Evolutionary conservation across 2,329 filamentous ascomycete species (phyloP).

Genomic region (Aspergillus viridinutans): DNA sequence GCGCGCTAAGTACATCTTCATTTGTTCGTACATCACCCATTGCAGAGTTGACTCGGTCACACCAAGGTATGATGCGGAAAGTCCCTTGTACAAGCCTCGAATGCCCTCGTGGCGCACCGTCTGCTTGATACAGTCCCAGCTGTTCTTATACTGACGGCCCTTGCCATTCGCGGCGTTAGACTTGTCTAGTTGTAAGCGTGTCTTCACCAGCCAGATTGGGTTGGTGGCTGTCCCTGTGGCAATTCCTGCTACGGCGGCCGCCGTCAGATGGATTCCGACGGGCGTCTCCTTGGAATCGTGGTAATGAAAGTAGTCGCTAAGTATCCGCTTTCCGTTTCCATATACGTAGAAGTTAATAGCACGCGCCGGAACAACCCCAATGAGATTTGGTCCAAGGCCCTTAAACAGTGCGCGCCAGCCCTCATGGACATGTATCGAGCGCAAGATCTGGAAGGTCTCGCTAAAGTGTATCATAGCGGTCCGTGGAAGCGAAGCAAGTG

Average conservation of each 20-base stretch:
- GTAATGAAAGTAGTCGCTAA: conserved; percentile 61
- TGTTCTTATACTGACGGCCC: conserved; percentile 75
- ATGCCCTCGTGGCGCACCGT: conserved; percentile 77
- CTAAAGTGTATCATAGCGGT: conserved; percentile 69
- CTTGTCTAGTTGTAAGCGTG: conserved; percentile 85
- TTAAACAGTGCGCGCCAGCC: conserved; percentile 89
- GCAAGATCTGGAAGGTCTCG: conserved; percentile 83
- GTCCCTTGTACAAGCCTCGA: conserved; percentile 77
- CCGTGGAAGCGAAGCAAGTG: conserved; percentile 60
- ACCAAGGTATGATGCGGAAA: conserved; percentile 87
- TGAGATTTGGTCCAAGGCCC: conserved; percentile 82
- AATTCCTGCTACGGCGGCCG: conserved; percentile 74
- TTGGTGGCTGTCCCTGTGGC: conserved; percentile 89
- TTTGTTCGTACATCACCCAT: conserved; percentile 91
- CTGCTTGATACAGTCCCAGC: conserved; percentile 80
- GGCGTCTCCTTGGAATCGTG: conserved; percentile 47
- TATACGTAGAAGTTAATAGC: conserved; percentile 94
- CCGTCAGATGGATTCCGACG: conserved; percentile 71
- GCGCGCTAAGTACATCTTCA: conserved; percentile 69
- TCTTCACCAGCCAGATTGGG: conserved; percentile 96
- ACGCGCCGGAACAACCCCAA: conserved; percentile 83
- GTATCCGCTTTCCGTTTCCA: conserved; percentile 81
- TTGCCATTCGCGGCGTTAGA: conserved; percentile 61
- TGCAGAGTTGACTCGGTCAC: conserved; percentile 87
- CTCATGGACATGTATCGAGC: conserved; percentile 73